A percentile compares a stretch with the other conserved stretches of the same genome.
These are phyloP conservation scores for Tricholoma saponaceum DNA, from an alignment of 768 basidiomycete species.

Conservation along the genomic window DNA sequence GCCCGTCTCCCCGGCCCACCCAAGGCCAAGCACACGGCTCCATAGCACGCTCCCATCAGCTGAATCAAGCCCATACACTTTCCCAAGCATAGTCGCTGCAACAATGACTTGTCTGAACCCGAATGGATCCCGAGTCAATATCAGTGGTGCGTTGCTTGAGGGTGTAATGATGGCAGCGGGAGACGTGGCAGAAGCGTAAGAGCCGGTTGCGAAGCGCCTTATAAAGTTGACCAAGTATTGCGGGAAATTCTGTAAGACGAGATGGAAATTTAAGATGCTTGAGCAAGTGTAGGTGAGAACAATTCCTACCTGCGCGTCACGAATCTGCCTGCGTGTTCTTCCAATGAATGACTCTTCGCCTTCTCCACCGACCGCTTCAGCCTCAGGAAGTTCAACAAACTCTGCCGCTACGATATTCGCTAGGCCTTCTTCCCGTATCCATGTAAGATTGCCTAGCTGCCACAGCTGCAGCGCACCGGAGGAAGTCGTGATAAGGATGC, in stretches of 20 bases:
- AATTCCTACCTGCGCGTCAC: conserved; percentile 51
- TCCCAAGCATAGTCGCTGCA: conserved; percentile 64
- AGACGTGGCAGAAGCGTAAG: conserved; percentile 49
- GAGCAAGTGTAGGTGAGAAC: neutral
- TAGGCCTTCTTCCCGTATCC: conserved; percentile 82
- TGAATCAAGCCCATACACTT: conserved; percentile 80
- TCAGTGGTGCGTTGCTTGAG: conserved; percentile 1
- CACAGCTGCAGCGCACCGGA: conserved; percentile 77
- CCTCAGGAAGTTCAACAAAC: conserved; percentile 78
- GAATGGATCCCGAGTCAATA: conserved; percentile 67
- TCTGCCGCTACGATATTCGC: conserved; percentile 58
- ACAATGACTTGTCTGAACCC: conserved; percentile 86
- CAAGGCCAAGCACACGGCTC: conserved; percentile 73
- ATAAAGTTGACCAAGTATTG: conserved; percentile 62
- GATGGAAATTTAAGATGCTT: neutral
- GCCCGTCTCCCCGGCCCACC: conserved; percentile 44
- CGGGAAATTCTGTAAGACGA: conserved; percentile 58
- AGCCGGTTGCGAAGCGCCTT: conserved; percentile 68
- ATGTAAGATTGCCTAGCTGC: conserved; percentile 42
- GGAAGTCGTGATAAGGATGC: conserved; percentile 60
- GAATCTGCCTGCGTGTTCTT: conserved; percentile 53
- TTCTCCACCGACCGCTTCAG: conserved; percentile 32
- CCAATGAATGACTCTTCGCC: conserved; percentile 43
- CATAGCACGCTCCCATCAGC: conserved; percentile 75
- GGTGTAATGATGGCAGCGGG: conserved; percentile 26